Evolutionary conservation across 108 stramenopile species (phyloP), one percentile per base, ranked within the genome.

Genomic region (Cyclotella sp.): DNA sequence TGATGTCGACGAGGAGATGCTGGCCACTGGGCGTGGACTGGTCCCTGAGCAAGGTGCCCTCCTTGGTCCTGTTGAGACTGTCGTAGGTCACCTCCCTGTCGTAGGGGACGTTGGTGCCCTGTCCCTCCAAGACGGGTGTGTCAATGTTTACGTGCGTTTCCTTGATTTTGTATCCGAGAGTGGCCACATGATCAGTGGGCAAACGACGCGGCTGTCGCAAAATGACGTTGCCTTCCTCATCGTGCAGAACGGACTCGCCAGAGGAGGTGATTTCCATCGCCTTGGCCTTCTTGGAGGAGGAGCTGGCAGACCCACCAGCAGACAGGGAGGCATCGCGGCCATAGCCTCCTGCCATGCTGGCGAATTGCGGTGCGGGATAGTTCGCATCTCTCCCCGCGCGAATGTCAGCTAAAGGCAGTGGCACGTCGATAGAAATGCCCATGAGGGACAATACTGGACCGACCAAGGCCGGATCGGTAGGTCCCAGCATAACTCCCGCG

Each of bases 1-100:
- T 82, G 63, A 94, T 89, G 75, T 95, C 94, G 18, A 95, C 88
- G 42, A 92, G 72, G 16, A 95, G 75, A 80, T 95, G 94, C 81
- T 93, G 91, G 3, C 91, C 91, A 26, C 85, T 77, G 22, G 91
- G 91, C 63, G 70, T 75, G 42, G 45, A 68, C 44, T 83, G 82
- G 66, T 79, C 73, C 21, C 75, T 59, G 16, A 75, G 64, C 45
- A 76, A 45, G 1, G 66, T 45, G 6, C 70, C 43, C 10, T 57
- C 60, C 12, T 54, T 14, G 3, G 57, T 68, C 4, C 21, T 3
- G 24, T 57, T 57, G 21, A 22, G 70, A 63, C 28, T 51, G 64
- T 47, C 63, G 63, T 61, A 61, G 7, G 60, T 34, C n/a, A 76
- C 53, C 61, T 69, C 75, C 26, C 75, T 75, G 10, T 70, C 62